phyloP scores from a whole-genome alignment of 2,329 filamentous ascomycete genomes.

The Colletotrichum sidae region DNA sequence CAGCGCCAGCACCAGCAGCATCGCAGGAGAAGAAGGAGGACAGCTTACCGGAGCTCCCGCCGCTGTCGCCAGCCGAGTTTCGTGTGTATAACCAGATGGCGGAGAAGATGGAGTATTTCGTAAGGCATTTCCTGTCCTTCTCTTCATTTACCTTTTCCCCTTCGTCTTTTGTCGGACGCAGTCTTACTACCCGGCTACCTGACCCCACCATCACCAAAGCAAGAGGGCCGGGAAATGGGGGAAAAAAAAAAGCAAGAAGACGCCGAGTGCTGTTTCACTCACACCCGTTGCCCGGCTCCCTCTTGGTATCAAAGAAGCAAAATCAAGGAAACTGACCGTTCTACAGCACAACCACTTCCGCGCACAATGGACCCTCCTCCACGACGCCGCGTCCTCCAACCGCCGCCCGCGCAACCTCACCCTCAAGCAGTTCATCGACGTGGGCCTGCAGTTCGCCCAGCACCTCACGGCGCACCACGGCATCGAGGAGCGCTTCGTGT shows the following conservation, averaged over 20 bases:
- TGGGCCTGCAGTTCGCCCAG: conserved; percentile 76
- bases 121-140: conserved; percentile 50
- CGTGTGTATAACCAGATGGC: conserved; percentile 78
- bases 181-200: not conserved
- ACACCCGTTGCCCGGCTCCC: too few relatives aligned
- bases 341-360: conserved; percentile 81
- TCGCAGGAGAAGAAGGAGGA: not conserved
- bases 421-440: conserved; percentile 74
- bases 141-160: not conserved
- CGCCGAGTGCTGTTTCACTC: too few relatives aligned
- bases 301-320: not conserved
- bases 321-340: conserved; percentile 24
- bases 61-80: conserved; percentile 75
- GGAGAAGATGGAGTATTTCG: conserved; percentile 80
- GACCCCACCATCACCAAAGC: not conserved
- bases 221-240: too few relatives aligned
- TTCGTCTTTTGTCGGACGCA: not conserved
- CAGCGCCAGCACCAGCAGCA: not conserved
- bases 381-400: conserved; percentile 69
- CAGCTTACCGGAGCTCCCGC: conserved; percentile 57
- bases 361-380: conserved; percentile 77
- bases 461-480: conserved; percentile 82
- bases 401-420: conserved; percentile 73
- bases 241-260: too few relatives aligned
- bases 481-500: conserved; percentile 86